phyloP scores from a whole-genome alignment of 371 early-diverging fungal genomes.

The Mortierella sp. region DNA sequence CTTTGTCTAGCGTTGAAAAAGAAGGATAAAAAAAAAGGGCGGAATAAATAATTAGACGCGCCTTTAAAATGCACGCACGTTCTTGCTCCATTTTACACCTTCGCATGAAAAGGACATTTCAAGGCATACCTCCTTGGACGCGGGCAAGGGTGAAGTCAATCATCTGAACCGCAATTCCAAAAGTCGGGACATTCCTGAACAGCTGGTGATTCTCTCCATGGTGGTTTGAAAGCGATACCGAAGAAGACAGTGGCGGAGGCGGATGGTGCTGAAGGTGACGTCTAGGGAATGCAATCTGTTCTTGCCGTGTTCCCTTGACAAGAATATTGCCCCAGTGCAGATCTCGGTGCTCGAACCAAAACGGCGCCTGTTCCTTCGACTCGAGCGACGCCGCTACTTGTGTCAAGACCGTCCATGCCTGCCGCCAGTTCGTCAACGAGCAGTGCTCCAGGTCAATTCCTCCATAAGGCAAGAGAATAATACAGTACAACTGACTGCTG shows the following conservation, averaged over 20 bases:
- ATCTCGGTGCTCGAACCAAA: constrained; percentile 87
- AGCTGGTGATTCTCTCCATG: neutral
- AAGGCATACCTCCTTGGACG: constrained; percentile 54
- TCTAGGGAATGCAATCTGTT: constrained; percentile 19
- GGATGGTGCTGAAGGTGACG: neutral
- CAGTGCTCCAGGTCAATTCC: constrained; percentile 77
- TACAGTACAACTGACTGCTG: constrained; percentile 74
- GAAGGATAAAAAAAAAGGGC: neutral
- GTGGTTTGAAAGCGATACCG: neutral
- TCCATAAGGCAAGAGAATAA: constrained; percentile 77
- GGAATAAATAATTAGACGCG: neutral
- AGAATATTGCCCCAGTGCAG: constrained; percentile 94
- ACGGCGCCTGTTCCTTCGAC: constrained; percentile 68
- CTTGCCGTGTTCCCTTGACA: constrained; percentile 61
- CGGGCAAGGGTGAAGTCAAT: constrained; percentile 83
- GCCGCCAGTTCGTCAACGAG: constrained; percentile 64
- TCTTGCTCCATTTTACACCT: neutral
- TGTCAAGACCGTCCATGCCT: constrained; percentile 68
- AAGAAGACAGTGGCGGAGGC: too few species aligned
- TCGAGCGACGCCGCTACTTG: constrained; percentile 72
- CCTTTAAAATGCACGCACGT: too few species aligned
- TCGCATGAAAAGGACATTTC: neutral
- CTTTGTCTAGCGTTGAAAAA: constrained; percentile 14
- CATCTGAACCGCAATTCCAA: constrained; percentile 70
- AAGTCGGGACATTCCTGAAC: constrained; percentile 49